phyloP scores from a whole-genome alignment of 164 flowering plant species.

The Houttuynia cordata region DNA sequence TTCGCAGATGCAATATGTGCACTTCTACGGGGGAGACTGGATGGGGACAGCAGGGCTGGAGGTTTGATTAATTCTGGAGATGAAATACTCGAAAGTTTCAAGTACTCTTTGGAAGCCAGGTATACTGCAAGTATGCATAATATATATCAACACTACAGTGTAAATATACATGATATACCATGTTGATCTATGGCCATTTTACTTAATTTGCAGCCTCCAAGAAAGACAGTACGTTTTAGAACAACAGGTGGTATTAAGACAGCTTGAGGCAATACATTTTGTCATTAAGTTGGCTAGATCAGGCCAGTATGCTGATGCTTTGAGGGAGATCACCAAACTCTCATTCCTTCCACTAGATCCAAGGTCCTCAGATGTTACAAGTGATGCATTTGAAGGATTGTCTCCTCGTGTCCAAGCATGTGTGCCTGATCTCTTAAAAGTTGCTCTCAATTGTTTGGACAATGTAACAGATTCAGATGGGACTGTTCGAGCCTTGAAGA shows the following conservation, averaged over 20 bases:
- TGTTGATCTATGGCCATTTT: too few species aligned
- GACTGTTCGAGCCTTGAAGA: constrained; percentile 75
- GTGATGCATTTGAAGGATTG: constrained; percentile 40
- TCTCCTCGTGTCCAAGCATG: constrained; percentile 87
- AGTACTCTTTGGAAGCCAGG: constrained; percentile 73
- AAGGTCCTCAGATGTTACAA: constrained; percentile 37
- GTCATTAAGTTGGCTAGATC: constrained; percentile 54
- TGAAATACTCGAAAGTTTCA: constrained; percentile 69
- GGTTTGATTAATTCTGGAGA: constrained; percentile 81
- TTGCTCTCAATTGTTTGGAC: constrained; percentile 73
- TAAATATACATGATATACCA: too few species aligned
- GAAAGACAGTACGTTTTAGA: constrained; percentile 68
- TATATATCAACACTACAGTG: too few species aligned
- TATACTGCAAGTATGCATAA: constrained; percentile 8
- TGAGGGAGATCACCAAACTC: constrained; percentile 68
- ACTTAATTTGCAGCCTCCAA: constrained; percentile 40
- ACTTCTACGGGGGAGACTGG: constrained; percentile 73
- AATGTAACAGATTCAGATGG: constrained; percentile 77
- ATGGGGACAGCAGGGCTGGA: constrained; percentile 85
- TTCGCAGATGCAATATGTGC: constrained; percentile 88
- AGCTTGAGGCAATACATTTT: constrained; percentile 75
- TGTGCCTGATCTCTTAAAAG: constrained; percentile 88
- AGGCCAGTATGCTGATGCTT: constrained; percentile 68
- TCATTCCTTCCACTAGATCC: constrained; percentile 88
- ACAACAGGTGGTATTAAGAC: constrained; percentile 67